Evolutionary conservation across 768 basidiomycete species (phyloP).

Genomic region (Tephrocybe sp.): DNA sequence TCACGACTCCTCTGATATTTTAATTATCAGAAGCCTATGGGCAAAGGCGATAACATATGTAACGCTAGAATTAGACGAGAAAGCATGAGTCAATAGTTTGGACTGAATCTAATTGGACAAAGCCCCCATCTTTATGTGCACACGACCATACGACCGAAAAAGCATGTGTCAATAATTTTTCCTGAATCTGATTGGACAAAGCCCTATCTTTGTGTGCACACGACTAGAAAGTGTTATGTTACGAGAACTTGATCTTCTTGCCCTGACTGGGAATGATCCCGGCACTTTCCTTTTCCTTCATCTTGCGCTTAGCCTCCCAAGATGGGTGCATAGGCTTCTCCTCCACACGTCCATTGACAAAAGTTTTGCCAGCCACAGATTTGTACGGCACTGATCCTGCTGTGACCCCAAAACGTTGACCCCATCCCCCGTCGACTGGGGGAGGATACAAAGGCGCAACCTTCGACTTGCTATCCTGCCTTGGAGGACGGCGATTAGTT

Average conservation of each 20-base stretch:
- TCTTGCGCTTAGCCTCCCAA: slow-evolving; percentile 90
- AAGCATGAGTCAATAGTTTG: no score
- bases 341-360: slow-evolving; percentile 18
- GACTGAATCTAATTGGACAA: no score
- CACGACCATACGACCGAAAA: neutral
- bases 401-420: slow-evolving; percentile 18
- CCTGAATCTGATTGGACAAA: slow-evolving; percentile 2
- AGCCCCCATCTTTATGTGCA: no score
- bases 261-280: slow-evolving; percentile 68
- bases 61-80: no score
- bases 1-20: neutral
- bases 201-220: slow-evolving; percentile 7
- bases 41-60: neutral
- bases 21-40: neutral
- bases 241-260: slow-evolving; percentile 77
- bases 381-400: slow-evolving; percentile 1
- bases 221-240: slow-evolving; percentile 8
- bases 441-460: slow-evolving; percentile 17
- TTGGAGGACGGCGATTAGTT: neutral
- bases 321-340: slow-evolving; percentile 77
- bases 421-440: slow-evolving; percentile 25
- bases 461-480: slow-evolving; percentile 8
- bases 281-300: slow-evolving; percentile 68
- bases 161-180: no score
- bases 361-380: slow-evolving; percentile 2